Percentiles rank a stretch among this genome's conserved stretches.
phyloP scores from a whole-genome alignment of 768 basidiomycete species.

The Cytidiella melzeri region DNA sequence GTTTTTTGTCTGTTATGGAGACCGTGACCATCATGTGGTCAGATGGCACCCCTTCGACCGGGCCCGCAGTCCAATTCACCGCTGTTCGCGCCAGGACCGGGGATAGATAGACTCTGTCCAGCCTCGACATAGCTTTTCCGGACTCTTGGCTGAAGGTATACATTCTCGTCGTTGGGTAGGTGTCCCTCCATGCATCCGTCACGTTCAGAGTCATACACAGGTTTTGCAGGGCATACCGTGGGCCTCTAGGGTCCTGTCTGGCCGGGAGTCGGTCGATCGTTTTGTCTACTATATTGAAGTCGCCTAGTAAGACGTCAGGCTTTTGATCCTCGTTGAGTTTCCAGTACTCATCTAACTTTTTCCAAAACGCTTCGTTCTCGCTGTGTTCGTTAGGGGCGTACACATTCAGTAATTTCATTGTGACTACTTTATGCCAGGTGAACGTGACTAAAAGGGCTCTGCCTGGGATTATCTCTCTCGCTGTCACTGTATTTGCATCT shows the following conservation, averaged over 20 bases:
- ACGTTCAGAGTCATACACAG: background rate
- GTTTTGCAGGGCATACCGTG: conserved; percentile 2
- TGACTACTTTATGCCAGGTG: conserved; percentile 6
- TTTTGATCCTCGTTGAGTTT: background rate
- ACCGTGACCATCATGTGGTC: no score
- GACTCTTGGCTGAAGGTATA: no score
- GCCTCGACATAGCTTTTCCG: no score
- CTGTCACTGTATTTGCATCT: background rate
- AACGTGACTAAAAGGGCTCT: conserved; percentile 1
- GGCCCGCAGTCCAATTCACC: no score
- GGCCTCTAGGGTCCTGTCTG: background rate
- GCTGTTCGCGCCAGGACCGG: no score
- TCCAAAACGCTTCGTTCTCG: conserved; percentile 16
- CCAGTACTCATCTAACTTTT: background rate
- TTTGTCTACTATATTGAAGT: conserved; percentile 16
- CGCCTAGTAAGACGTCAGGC: conserved; percentile 12
- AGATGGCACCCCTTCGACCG: no score
- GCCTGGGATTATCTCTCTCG: conserved; percentile 4
- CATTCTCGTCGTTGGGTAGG: no score
- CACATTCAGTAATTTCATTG: conserved; percentile 1
- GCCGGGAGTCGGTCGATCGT: conserved; percentile 13
- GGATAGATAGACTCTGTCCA: no score
- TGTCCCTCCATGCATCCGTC: no score
- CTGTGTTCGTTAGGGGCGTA: conserved; percentile 13
- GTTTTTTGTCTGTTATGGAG: no score